Conservation (phyloP, 2,329 filamentous ascomycete genomes). For the Sporothrix brunneoviolacea region DNA sequence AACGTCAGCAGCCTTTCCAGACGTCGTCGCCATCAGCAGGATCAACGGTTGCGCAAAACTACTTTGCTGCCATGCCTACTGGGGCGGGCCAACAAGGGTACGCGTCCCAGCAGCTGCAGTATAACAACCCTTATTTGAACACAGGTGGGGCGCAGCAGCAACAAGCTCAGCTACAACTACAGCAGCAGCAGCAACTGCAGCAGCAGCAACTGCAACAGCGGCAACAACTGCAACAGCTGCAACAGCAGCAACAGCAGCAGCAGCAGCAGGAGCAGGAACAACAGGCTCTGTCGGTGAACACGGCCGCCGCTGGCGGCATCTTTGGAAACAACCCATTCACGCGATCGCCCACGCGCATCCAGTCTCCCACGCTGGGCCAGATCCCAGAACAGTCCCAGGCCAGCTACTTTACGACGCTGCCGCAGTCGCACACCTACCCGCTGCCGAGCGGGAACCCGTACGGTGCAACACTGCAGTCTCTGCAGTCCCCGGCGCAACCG, state of each 20-base stretch:
- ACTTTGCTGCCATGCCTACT: slow-evolving; percentile 7
- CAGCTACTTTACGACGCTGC: slow-evolving; percentile 29
- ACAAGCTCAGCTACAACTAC: slow-evolving; percentile 22
- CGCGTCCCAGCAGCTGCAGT: slow-evolving; percentile 8
- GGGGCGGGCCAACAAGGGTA: slow-evolving; percentile 5
- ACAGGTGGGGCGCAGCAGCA: slow-evolving; percentile 23
- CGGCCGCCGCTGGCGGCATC: slow-evolving; percentile 25
- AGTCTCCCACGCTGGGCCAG: slow-evolving; percentile 43
- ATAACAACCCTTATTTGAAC: slow-evolving; percentile 47
- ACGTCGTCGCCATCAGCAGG: not conserved
- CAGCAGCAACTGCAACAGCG: slow-evolving; percentile 29
- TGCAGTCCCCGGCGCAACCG: not conserved
- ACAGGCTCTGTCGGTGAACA: slow-evolving; percentile 35
- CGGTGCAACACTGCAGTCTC: not conserved
- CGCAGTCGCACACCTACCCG: slow-evolving; percentile 14
- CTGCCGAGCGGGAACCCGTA: slow-evolving; percentile 12
- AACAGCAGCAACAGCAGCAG: slow-evolving; percentile 28
- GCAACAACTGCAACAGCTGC: slow-evolving; percentile 24
- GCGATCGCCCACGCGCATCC: slow-evolving; percentile 43
- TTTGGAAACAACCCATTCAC: slow-evolving; percentile 41
- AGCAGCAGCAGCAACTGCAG: slow-evolving; percentile 26
- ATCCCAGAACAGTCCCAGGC: slow-evolving; percentile 47
- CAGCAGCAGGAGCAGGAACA: slow-evolving; percentile 27
- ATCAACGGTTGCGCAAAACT: slow-evolving; percentile 10
- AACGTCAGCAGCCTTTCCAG: slow-evolving; percentile 12